These are phyloP conservation scores for Herpetomonas samuelpessoai DNA, from an alignment of 208 protist genomes.

Conservation along the genomic window DNA sequence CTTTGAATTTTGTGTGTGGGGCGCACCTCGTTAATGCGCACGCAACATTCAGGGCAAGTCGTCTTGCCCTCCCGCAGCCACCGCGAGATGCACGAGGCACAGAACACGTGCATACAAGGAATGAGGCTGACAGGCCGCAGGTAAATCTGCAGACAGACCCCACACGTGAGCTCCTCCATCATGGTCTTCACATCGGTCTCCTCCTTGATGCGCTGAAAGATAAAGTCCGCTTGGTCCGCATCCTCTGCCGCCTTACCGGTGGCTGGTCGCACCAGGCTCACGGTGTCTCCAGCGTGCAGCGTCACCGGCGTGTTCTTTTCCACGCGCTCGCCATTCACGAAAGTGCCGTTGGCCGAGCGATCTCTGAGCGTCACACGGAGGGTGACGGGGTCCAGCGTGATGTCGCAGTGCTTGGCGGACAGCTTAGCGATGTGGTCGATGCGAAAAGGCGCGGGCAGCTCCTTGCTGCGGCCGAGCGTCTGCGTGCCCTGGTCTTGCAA, in stretches of 20 bases:
- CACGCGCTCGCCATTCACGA: slow-evolving; percentile 63
- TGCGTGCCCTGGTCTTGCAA: slow-evolving; percentile 38
- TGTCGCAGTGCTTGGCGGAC: slow-evolving; percentile 68
- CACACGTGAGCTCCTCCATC: slow-evolving; percentile 74
- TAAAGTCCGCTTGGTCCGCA: slow-evolving; percentile 28
- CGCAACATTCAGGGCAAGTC: slow-evolving; percentile 74
- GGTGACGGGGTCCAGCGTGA: slow-evolving; percentile 59
- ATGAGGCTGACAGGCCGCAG: slow-evolving; percentile 71
- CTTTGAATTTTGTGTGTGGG: slow-evolving; percentile 79
- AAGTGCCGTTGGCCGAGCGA: slow-evolving; percentile 78
- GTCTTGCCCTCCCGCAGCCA: slow-evolving; percentile 39
- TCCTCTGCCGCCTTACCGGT: background rate
- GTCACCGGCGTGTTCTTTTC: slow-evolving; percentile 26
- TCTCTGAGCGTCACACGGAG: slow-evolving; percentile 52
- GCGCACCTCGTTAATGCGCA: slow-evolving; percentile 46
- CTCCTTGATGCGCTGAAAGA: slow-evolving; percentile 55
- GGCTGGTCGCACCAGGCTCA: slow-evolving; percentile 39
- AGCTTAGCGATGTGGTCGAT: slow-evolving; percentile 46
- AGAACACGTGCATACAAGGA: slow-evolving; percentile 91
- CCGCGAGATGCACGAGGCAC: slow-evolving; percentile 72
- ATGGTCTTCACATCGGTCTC: slow-evolving; percentile 34
- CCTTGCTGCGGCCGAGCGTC: slow-evolving; percentile 65
- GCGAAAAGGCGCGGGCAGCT: slow-evolving; percentile 57
- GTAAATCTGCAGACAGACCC: slow-evolving; percentile 62
- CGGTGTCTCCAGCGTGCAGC: slow-evolving; percentile 52